Evolutionary conservation across 2,329 filamentous ascomycete genomes (phyloP), one percentile per base, ranked within the genome.

Genomic region (Blumeria graminis): DNA sequence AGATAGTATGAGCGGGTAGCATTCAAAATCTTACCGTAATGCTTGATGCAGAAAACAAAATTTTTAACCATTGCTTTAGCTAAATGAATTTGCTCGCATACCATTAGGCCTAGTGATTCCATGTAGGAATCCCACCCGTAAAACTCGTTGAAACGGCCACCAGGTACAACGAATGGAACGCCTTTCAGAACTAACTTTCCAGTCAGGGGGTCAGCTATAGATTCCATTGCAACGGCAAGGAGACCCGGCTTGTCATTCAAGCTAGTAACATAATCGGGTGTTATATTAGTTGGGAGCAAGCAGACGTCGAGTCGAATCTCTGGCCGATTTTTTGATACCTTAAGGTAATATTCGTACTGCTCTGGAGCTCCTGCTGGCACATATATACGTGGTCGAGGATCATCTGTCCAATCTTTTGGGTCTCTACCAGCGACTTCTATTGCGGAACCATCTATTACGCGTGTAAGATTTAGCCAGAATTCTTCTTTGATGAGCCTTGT

Each of bases 41-140:
- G 90, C 68, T 89, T 82, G 69, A 98, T 96, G 71, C 87, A 94
- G 73, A 98, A 98, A 69, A 87, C 93, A 69, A 96, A 96, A 71
- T 98, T 94, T 63, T 78, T 75, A 55, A 96, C 89, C 87, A 98
- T 96, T 54, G 83, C 78, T 72, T 95, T 94, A 62, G 88, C 88
- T 56, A 96, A 72, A 64, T 95, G 81, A 22, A 87, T 80, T 58
- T 86, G 81, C 66, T 92, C 85, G 65, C 90, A 87, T 63, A 87
- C 79, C 58, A 96, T 73, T 58, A 98, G 75, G 16, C 92, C 92
- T 3, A 96, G 74, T 5, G 90, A 92, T 68, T 90, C 86, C 88
- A 98, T 96, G 72, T 96, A 98, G 68, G 88, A 95, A 70, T 98
- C 92, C 92, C 92, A 98, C 51, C 90, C 90, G 67, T 98, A 98